phyloP scores from a whole-genome alignment of 768 basidiomycete species.

The Strobilomyces confusus region DNA sequence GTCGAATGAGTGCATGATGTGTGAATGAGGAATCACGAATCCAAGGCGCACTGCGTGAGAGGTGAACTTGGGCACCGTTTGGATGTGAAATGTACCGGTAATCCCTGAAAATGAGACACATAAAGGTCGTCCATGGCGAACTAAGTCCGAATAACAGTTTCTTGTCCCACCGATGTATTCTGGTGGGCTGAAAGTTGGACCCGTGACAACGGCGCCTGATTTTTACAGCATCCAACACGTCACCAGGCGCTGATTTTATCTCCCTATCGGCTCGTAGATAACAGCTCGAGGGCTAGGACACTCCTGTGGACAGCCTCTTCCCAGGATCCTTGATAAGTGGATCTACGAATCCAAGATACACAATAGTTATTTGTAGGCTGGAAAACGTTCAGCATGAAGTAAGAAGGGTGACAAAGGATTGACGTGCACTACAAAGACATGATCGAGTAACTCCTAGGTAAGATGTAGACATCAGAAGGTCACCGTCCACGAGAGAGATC shows the following conservation, averaged over 20 bases:
- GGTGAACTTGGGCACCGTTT: not conserved
- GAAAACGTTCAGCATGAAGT: not conserved
- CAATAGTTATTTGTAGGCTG: constrained; percentile 78
- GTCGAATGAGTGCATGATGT: constrained; percentile 86
- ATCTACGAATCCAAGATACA: constrained; percentile 86
- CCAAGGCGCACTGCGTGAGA: constrained; percentile 62
- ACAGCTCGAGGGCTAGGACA: constrained; percentile 87
- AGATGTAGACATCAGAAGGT: not conserved
- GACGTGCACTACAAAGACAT: constrained; percentile 48
- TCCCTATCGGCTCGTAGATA: constrained; percentile 91
- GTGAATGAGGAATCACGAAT: constrained; percentile 97
- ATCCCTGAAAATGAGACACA: constrained; percentile 41
- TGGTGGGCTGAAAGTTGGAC: too few relatives aligned
- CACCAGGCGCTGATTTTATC: not conserved
- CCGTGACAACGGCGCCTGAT: constrained; percentile 84
- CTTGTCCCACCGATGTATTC: constrained; percentile 87
- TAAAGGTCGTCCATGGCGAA: not conserved
- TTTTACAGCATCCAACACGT: not conserved
- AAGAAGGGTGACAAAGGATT: not conserved
- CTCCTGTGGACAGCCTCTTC: constrained; percentile 92
- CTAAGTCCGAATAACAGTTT: constrained; percentile 58
- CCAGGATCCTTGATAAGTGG: constrained; percentile 92
- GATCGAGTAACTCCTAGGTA: constrained; percentile 50
- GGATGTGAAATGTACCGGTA: constrained; percentile 44
- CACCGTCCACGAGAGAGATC: not conserved